Evolutionary conservation across 1,139 yeast genomes (phyloP).

Genomic region (Yamadazyma sp.): DNA sequence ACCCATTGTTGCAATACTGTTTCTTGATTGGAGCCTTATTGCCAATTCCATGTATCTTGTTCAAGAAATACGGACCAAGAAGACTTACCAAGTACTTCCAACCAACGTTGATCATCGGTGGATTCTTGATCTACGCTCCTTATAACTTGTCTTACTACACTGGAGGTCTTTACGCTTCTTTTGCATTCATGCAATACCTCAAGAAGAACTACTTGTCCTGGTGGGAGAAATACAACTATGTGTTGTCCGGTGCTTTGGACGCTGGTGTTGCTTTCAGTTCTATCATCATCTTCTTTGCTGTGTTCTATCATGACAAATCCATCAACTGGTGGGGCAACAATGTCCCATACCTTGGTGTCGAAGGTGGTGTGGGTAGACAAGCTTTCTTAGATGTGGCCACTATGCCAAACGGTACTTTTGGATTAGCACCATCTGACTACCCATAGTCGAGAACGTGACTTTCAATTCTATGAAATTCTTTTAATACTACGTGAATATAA

Average conservation of each 20-base stretch:
- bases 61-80: slow-evolving; percentile 37
- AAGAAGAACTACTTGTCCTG: slow-evolving; percentile 45
- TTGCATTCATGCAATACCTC: slow-evolving; percentile 47
- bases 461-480: neutral
- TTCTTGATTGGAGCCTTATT: slow-evolving; percentile 55
- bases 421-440: slow-evolving; percentile 10
- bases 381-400: slow-evolving; percentile 6
- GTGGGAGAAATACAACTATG: slow-evolving; percentile 63
- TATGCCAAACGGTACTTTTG: slow-evolving; percentile 10
- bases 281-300: slow-evolving; percentile 55
- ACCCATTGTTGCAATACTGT: slow-evolving; percentile 49
- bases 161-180: slow-evolving; percentile 41
- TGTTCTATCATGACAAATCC: slow-evolving; percentile 39
- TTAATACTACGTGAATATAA: no score
- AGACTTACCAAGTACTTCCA: slow-evolving; percentile 35
- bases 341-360: slow-evolving; percentile 31
- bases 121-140: slow-evolving; percentile 42
- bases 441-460: slow-evolving; percentile 2
- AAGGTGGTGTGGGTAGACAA: slow-evolving; percentile 16
- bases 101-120: slow-evolving; percentile 45
- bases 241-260: slow-evolving; percentile 47
- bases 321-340: slow-evolving; percentile 63
- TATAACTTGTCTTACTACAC: slow-evolving; percentile 51
- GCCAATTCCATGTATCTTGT: slow-evolving; percentile 41
- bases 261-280: slow-evolving; percentile 57